Evolutionary conservation across 768 basidiomycete genomes (phyloP).

Genomic region (Pleurotus pulmonarius): DNA sequence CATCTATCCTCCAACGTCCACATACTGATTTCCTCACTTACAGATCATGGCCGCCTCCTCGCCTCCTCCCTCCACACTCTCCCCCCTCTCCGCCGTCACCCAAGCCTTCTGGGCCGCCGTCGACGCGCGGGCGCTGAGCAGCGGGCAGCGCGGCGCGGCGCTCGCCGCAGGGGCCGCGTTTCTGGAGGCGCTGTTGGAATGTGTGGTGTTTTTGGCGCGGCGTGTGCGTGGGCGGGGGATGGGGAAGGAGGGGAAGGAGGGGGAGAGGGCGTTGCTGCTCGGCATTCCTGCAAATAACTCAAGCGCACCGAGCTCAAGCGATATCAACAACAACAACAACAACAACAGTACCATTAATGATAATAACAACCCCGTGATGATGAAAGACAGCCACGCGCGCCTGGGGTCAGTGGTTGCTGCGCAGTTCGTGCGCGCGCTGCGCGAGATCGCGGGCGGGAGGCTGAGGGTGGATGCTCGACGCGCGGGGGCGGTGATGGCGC

Average conservation of each 20-base stretch:
- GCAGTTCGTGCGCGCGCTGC: conserved; percentile 47
- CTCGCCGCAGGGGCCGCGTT: conserved; percentile 53
- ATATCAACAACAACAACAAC: too few relatives aligned
- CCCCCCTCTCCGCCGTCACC: conserved; percentile 52
- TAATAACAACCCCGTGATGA: too few relatives aligned
- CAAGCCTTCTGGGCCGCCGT: conserved; percentile 81
- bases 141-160: conserved; percentile 43
- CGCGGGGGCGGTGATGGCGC: conserved; percentile 41
- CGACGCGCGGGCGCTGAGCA: conserved; percentile 59
- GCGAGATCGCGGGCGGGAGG: conserved; percentile 35
- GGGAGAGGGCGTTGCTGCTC: not conserved
- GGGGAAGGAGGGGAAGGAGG: conserved; percentile 12
- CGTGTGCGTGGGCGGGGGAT: conserved; percentile 24
- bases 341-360: too few relatives aligned
- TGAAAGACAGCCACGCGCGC: not conserved
- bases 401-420: conserved; percentile 32
- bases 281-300: not conserved
- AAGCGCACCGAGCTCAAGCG: too few relatives aligned
- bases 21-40: not conserved
- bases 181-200: conserved; percentile 68
- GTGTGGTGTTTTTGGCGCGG: conserved; percentile 52
- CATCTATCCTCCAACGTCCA: too few relatives aligned
- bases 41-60: conserved; percentile 26
- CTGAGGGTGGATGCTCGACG: conserved; percentile 44
- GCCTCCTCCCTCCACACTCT: not conserved